These are phyloP conservation scores for Eimeria zaria DNA, from an alignment of 169 alveolate genomes.

Conservation along the genomic window DNA sequence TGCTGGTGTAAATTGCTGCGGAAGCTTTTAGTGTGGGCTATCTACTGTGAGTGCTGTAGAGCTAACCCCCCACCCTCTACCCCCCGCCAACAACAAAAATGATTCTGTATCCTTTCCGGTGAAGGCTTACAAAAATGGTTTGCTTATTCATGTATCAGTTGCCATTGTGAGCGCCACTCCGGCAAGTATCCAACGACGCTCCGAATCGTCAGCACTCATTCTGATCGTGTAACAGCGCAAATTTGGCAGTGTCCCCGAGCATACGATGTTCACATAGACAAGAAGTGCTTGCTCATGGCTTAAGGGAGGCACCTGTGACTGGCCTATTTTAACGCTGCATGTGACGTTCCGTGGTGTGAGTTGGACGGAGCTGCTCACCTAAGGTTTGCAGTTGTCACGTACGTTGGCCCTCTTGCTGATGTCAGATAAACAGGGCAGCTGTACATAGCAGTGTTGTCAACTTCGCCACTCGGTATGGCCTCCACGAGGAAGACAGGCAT, in stretches of 20 bases:
- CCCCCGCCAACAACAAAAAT: background rate
- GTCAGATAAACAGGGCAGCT: constrained; percentile 97
- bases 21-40: background rate
- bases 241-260: constrained; percentile 57
- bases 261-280: constrained; percentile 12
- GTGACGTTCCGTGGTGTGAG: background rate
- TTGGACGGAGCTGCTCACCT: constrained; percentile 34
- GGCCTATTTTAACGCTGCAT: background rate
- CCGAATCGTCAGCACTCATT: constrained; percentile 90
- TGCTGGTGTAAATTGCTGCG: background rate
- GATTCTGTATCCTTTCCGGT: background rate
- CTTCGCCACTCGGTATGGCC: constrained; percentile 92
- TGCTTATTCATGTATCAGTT: constrained; percentile 39
- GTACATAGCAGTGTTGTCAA: constrained; percentile 92
- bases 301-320: background rate
- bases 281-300: background rate
- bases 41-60: background rate
- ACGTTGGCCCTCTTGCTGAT: constrained; percentile 96
- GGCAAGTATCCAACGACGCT: constrained; percentile 95
- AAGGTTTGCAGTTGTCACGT: constrained; percentile 86
- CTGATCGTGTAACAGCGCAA: constrained; percentile 89
- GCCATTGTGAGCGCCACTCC: constrained; percentile 97
- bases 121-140: background rate
- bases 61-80: background rate
- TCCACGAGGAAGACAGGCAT: constrained; percentile 95